phyloP scores from a whole-genome alignment of 495 filamentous ascomycete genomes.

The Opeltia flavorubescens region DNA sequence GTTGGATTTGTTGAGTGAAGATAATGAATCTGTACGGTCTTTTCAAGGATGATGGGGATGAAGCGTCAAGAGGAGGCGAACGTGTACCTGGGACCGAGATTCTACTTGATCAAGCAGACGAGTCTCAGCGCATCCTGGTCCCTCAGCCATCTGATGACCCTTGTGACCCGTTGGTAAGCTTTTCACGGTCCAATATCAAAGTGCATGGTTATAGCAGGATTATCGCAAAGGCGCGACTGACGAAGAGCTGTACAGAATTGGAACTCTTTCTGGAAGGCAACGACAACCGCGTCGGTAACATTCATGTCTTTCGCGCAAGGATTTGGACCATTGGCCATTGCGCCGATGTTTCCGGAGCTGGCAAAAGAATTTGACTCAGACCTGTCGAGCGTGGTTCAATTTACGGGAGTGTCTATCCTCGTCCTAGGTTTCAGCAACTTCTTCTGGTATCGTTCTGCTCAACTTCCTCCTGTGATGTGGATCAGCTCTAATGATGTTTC shows the following conservation, averaged over 20 bases:
- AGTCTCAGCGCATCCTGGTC: no score
- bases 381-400: conserved; percentile 29
- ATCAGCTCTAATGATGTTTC: not conserved
- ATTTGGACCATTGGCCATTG: conserved; percentile 39
- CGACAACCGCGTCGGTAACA: conserved; percentile 28
- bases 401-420: conserved; percentile 42
- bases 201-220: not conserved
- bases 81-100: no score
- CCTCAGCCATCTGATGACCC: conserved; percentile 32
- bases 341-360: conserved; percentile 41
- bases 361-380: conserved; percentile 38
- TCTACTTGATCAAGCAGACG: no score
- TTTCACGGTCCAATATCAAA: no score
- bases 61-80: no score
- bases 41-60: no score
- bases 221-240: not conserved
- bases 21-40: no score
- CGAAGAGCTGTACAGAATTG: conserved; percentile 26
- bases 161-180: conserved; percentile 27
- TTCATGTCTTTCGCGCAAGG: conserved; percentile 40
- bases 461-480: no score
- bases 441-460: conserved; percentile 25
- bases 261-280: conserved; percentile 23
- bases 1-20: no score
- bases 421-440: conserved; percentile 49